Evolutionary conservation across 345 rosid genomes (phyloP).

Genomic region (Eucalyptus viminalis): DNA sequence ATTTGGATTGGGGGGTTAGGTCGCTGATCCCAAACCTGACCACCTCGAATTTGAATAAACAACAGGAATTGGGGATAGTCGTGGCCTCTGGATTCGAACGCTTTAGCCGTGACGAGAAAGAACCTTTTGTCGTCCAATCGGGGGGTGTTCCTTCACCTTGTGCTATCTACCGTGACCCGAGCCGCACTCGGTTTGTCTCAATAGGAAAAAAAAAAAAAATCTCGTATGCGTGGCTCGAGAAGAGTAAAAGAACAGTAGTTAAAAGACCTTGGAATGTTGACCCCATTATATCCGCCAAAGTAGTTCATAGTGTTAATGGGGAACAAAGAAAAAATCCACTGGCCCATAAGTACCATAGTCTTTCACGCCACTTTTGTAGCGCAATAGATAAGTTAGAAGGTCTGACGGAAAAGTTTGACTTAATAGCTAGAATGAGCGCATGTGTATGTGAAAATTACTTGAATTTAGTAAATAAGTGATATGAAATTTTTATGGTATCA

Average conservation of each 20-base stretch:
- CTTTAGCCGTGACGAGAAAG: neutral
- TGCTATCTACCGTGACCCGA: neutral
- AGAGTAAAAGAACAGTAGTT: neutral
- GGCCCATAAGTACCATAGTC: neutral
- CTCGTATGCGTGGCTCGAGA: slow-evolving; percentile 46
- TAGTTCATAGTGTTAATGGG: neutral
- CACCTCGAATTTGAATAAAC: slow-evolving; percentile 15
- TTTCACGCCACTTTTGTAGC: neutral
- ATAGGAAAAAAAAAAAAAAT: neutral
- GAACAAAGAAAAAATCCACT: neutral
- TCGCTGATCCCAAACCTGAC: slow-evolving; percentile 29
- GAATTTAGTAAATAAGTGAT: neutral
- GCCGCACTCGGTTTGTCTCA: neutral
- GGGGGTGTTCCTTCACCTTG: slow-evolving; percentile 9
- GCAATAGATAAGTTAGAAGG: neutral
- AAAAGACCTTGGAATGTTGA: neutral
- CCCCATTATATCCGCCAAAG: neutral
- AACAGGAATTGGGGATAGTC: slow-evolving; percentile 3
- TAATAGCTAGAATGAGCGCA: neutral
- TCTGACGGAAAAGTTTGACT: neutral
- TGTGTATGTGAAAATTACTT: neutral
- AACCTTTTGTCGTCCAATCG: slow-evolving; percentile 26
- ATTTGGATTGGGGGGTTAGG: neutral
- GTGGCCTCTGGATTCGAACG: slow-evolving; percentile 35
- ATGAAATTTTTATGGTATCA: neutral